phyloP scores from a whole-genome alignment of 2,329 filamentous ascomycete species.

The Penicillium digitatum region DNA sequence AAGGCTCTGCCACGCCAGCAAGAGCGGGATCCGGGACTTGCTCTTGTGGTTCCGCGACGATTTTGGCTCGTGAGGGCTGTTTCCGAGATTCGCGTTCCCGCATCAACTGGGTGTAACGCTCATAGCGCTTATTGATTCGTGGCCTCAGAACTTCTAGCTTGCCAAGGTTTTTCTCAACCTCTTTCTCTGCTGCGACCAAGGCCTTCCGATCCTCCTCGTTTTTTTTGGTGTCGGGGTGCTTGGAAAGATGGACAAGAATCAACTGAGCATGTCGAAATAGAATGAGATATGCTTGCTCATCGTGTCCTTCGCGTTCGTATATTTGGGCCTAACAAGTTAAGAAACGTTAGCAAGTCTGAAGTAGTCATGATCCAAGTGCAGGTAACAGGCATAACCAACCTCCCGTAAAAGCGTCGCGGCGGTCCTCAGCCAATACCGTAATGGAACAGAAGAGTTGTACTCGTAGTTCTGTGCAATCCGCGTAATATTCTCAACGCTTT shows the following conservation, averaged over 20 bases:
- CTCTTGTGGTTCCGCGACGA: constrained; percentile 15
- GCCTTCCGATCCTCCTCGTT: constrained; percentile 56
- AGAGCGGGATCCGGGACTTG: constrained; percentile 55
- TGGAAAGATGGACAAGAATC: constrained; percentile 69
- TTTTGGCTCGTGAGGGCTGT: constrained; percentile 21
- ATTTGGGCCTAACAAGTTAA: constrained; percentile 62
- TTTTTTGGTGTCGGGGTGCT: constrained; percentile 67
- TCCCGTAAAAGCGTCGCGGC: constrained; percentile 76
- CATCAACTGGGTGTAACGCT: constrained; percentile 59
- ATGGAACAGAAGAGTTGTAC: constrained; percentile 70
- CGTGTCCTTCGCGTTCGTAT: constrained; percentile 80
- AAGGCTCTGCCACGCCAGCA: constrained; percentile 54
- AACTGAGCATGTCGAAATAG: constrained; percentile 85
- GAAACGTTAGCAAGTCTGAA: not conserved
- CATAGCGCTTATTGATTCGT: constrained; percentile 66
- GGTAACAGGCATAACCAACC: constrained; percentile 49
- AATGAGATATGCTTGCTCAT: constrained; percentile 82
- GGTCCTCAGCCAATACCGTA: constrained; percentile 78
- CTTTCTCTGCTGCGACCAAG: constrained; percentile 55
- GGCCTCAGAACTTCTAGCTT: constrained; percentile 77
- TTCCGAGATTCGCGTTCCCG: constrained; percentile 45
- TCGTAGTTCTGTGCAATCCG: constrained; percentile 72
- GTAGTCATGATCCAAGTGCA: not conserved
- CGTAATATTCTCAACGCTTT: constrained; percentile 73
- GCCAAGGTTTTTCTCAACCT: constrained; percentile 61